phyloP scores from a whole-genome alignment of 306 rosid genomes.

The Crotalaria pallida region DNA sequence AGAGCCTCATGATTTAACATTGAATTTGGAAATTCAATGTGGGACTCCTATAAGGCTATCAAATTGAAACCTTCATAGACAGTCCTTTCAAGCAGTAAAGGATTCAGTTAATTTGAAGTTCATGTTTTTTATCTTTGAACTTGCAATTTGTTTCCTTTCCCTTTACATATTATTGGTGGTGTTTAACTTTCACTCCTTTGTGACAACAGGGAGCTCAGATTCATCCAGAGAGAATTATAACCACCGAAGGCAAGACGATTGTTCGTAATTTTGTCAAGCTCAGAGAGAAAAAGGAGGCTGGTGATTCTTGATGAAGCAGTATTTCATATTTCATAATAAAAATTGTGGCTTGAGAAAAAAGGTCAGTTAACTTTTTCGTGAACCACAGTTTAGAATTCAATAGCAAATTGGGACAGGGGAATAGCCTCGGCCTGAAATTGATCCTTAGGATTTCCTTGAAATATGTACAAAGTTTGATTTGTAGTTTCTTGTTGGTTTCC shows the following conservation, averaged over 20 bases:
- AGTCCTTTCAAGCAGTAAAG: not conserved
- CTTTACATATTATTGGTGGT: not conserved
- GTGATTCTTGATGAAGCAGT: constrained; percentile 10
- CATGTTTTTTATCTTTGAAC: not conserved
- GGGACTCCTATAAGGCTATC: no score
- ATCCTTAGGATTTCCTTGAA: not conserved
- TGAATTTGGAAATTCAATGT: no score
- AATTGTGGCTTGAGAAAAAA: not conserved
- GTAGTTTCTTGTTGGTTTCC: not conserved
- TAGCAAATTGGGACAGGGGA: not conserved
- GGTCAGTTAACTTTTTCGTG: no score
- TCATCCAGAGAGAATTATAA: constrained; percentile 95
- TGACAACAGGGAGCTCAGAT: constrained; percentile 88
- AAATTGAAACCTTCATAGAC: not conserved
- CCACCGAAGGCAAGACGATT: constrained; percentile 63
- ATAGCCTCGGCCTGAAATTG: not conserved
- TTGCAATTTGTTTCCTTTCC: not conserved
- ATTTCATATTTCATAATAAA: not conserved
- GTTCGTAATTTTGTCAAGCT: constrained; percentile 61
- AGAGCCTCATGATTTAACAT: no score
- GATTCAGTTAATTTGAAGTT: not conserved
- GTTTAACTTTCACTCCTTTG: not conserved
- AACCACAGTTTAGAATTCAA: no score
- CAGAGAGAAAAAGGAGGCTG: constrained; percentile 57
- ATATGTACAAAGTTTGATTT: not conserved